Base-by-base conservation (phyloP, 352 stramenopile species). In the Phytophthora tentaculata region DNA sequence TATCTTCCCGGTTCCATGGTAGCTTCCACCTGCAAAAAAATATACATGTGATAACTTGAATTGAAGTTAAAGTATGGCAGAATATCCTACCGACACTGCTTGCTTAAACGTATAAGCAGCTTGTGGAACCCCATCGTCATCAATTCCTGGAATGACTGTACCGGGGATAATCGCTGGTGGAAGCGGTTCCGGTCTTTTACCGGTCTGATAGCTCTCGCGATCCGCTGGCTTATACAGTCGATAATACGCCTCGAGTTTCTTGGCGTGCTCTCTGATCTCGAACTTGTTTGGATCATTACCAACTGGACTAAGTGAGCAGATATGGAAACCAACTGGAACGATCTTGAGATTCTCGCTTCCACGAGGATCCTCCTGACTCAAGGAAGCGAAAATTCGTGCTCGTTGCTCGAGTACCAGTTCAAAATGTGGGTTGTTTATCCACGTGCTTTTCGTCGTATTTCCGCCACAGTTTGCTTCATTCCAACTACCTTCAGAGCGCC, bases 351-450 rank as follows among this genome's bases (percentile, higher is more conserved):
- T 88, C 9, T 81, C 72, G 54, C 78, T 92, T 13, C 88, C 88
- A 10, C 88, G 81, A 20, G 83, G 86, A 37, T 96, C 88, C 70
- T 96, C 84, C 59, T 96, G 88, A 22, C 83, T 92, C 26, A 96
- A 66, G 0, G 84, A 95, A 17, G 87, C 81, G 58, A 94, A 94
- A 16, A 95, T 74, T 1, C 71, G 79, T 22, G 78, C 81, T 5
- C 79, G 80, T 28, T 91, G 75, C 37, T 90, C 71, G 1, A 97
- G 49, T 20, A 73, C 61, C 5, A 97, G 60, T 26, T 93, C 82
- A 50, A 94, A 95, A 32, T 83, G 89, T 0, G 91, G 91, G 23
- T 97, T 97, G 52, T 91, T 93, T 28, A 90, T 79, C 89, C 91
- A 97, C 0, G 91, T 97, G n/a, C 69, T 91, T 58, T 93, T 90